Evolutionary conservation across 495 filamentous ascomycete species (phyloP).

Genomic region (Platismatia glauca): DNA sequence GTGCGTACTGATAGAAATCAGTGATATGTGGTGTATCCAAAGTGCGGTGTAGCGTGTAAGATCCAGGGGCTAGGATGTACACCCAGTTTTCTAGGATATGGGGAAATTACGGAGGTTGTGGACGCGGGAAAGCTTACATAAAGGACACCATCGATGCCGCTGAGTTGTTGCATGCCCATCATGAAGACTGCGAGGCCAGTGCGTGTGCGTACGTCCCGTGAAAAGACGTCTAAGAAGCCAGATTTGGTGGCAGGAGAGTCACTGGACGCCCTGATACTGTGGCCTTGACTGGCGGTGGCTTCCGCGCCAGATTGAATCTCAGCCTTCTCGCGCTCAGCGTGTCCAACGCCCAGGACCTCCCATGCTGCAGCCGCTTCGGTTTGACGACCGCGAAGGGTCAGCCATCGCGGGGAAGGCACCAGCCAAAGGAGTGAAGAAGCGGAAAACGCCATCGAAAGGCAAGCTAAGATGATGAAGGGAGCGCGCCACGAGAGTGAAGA

Average conservation of each 20-base stretch:
- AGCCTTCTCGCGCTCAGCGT: slow-evolving; percentile 43
- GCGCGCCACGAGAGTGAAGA: not conserved
- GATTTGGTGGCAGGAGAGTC: not conserved
- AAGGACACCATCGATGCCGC: slow-evolving; percentile 42
- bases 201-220: slow-evolving; percentile 32
- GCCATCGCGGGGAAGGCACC: slow-evolving; percentile 40
- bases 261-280: not conserved
- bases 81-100: not conserved
- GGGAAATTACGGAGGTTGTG: not conserved
- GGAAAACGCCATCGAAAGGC: slow-evolving; percentile 31
- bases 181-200: slow-evolving; percentile 37
- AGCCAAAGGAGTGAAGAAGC: slow-evolving; percentile 32
- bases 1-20: slow-evolving; percentile 37
- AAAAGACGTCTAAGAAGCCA: slow-evolving; percentile 31
- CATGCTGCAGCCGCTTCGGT: slow-evolving; percentile 32
- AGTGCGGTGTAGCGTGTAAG: not conserved
- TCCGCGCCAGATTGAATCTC: slow-evolving; percentile 25
- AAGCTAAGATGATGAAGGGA: not conserved
- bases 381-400: slow-evolving; percentile 34
- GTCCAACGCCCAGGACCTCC: slow-evolving; percentile 41
- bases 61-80: not conserved
- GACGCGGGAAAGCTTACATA: slow-evolving; percentile 34
- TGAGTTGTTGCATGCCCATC: slow-evolving; percentile 40
- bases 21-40: not conserved
- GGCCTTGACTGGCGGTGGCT: not conserved